Conservation (phyloP, 257 asterid genomes). For the Coffea canephora region DNA sequence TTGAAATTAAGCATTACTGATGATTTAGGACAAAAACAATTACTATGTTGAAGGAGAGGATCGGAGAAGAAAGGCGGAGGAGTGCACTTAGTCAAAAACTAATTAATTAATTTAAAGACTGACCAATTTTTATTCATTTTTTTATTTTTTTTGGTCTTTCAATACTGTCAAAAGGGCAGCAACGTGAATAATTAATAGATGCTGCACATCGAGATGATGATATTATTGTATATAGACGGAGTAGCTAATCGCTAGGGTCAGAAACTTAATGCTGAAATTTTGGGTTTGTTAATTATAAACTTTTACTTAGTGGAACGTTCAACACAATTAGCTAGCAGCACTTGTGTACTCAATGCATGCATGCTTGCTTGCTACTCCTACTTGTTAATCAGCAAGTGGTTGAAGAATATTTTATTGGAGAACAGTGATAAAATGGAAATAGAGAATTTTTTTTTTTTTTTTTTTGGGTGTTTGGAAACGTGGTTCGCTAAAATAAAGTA, state of each 20-base stretch:
- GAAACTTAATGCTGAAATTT: background rate
- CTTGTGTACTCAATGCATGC: background rate
- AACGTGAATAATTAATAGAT: background rate
- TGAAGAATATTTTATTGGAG: too few species aligned
- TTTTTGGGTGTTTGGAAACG: background rate
- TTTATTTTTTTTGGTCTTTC: background rate
- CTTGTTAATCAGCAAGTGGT: too few species aligned
- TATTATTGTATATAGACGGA: background rate
- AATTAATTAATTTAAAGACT: background rate
- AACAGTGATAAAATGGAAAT: too few species aligned
- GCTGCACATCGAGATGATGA: background rate
- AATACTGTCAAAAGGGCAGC: background rate
- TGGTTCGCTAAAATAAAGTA: background rate
- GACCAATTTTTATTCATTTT: too few species aligned
- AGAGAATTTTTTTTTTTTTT: too few species aligned
- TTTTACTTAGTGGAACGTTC: constrained; percentile 20
- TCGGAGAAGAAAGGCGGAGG: background rate
- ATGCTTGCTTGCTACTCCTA: too few species aligned
- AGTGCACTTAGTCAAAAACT: background rate
- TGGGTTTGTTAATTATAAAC: background rate
- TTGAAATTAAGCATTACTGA: background rate
- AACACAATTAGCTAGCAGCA: background rate
- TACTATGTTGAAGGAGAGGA: background rate
- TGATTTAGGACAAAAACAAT: background rate
- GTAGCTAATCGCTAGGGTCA: background rate